A percentile compares a stretch with the other conserved stretches of the same genome.
phyloP scores from a whole-genome alignment of 805 yeast species.

The Millerozyma acaciae region DNA sequence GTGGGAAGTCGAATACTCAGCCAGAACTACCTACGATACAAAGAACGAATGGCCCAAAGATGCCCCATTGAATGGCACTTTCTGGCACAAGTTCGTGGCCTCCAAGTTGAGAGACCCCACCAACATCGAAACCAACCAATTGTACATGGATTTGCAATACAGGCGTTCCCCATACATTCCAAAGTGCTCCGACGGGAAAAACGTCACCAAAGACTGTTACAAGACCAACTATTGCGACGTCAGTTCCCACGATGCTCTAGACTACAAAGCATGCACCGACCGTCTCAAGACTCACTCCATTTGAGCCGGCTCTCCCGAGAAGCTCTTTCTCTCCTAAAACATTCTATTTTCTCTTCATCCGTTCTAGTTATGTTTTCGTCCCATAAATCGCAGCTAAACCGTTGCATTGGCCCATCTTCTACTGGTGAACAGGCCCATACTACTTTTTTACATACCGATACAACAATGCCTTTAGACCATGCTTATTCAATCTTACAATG shows the following conservation, averaged over 20 bases:
- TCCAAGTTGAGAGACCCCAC: constrained; percentile 34
- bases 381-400: too few relatives aligned
- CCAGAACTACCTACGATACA: constrained; percentile 53
- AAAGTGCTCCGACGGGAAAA: constrained; percentile 36
- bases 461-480: too few relatives aligned
- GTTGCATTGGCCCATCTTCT: too few relatives aligned
- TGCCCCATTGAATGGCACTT: constrained; percentile 62
- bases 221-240: constrained; percentile 19
- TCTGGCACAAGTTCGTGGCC: constrained; percentile 59
- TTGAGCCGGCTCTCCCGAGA: too few relatives aligned
- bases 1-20: constrained; percentile 64
- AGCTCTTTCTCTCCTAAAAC: too few relatives aligned
- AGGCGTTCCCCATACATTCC: constrained; percentile 56
- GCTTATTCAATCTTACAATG: too few relatives aligned
- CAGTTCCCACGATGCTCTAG: constrained; percentile 4
- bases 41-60: constrained; percentile 51
- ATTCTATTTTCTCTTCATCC: too few relatives aligned
- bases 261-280: not conserved
- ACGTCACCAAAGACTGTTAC: constrained; percentile 18
- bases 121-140: constrained; percentile 44
- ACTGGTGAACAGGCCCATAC: too few relatives aligned
- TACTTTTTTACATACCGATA: too few relatives aligned
- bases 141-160: constrained; percentile 45
- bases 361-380: too few relatives aligned
- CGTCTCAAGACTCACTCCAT: not conserved